Base-by-base conservation (phyloP, 257 asterid genomes). In the Nicotiana paniculata region DNA sequence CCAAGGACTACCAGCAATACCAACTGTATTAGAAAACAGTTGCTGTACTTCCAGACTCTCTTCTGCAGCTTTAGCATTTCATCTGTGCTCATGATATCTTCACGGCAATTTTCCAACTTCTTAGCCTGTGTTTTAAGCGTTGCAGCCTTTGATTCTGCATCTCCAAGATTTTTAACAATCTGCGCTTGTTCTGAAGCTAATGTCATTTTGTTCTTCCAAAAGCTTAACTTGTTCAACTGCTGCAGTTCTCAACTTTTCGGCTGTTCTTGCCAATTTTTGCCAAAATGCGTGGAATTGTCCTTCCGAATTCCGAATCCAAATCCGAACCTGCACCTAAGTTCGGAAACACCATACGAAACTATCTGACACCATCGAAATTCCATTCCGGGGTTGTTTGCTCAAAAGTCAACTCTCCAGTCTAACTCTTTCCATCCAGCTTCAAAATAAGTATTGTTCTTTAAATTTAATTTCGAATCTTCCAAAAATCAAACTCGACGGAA, bases 1-100 rank as follows among this genome's bases (percentile, higher is more conserved):
- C 83, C 69, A 64, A 86, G 68, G 58, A 89, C 37, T 55, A 81
- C 70, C 81, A 93, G 82, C 89, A 89, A 68, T 35, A 85, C 82
- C 64, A 93, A 61, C 90, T 93, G 98, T 81, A 87, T 37, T 2
- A 89, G 13, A 76, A 91, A 85, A 85, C 82, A 92, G 10, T 84
- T 86, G 9, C 86, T 63, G 82, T 95, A 90, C 90, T 92, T 92
- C 32, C 82, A 83, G 11, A 90, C 88, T 55, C 83, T 86, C 53
- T 75, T 87, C 84, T 88, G 90, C 77, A 93, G 82, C 87, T 87
- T 87, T 78, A 85, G 18, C 11, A 86, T 79, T 76, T 90, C 92
- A 18, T 87, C 87, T 3, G 87, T 79, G 1, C 21, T 65, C 46
- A 77, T 88, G 63, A 89, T 82, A 43, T 83, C 90, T 78, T 88